A percentile compares a stretch with the other conserved stretches of the same genome.
Conservation (phyloP, 2,329 filamentous ascomycete genomes). For the Tolypocladium inflatum region DNA sequence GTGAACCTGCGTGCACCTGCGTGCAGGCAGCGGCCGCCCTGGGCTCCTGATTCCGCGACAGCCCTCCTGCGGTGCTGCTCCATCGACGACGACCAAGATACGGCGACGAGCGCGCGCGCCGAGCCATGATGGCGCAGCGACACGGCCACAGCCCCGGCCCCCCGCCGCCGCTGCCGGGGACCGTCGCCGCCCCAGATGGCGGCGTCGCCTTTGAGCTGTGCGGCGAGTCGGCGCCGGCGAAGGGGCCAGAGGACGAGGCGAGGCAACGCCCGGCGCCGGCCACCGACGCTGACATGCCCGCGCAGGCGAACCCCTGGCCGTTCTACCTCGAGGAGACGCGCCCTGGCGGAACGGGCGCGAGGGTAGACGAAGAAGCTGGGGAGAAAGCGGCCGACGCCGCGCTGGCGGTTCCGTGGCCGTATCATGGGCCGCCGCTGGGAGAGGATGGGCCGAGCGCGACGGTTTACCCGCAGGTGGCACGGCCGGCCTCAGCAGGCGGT, state of each 20-base stretch:
- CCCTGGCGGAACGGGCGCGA: background rate
- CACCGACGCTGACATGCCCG: background rate
- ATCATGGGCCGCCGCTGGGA: conserved; percentile 14
- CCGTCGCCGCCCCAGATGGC: conserved; percentile 11
- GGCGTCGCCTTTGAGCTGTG: conserved; percentile 21
- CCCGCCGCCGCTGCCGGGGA: conserved; percentile 9
- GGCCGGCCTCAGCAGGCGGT: background rate
- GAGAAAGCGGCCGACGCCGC: background rate
- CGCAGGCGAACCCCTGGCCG: conserved; percentile 18
- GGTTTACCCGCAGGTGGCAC: background rate
- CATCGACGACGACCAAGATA: background rate
- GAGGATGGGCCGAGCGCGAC: conserved; percentile 5
- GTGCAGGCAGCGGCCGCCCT: background rate
- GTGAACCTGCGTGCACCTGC: background rate
- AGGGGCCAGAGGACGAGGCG: conserved; percentile 3
- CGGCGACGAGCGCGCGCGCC: background rate
- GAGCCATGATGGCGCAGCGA: conserved; percentile 10
- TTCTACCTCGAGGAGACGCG: conserved; percentile 15
- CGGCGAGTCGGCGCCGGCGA: conserved; percentile 13
- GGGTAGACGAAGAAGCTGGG: background rate
- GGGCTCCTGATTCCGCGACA: background rate
- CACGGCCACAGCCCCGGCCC: conserved; percentile 3
- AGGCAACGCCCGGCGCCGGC: conserved; percentile 1
- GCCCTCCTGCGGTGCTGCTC: background rate
- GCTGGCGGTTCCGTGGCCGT: conserved; percentile 23